Conservation (phyloP, 805 yeast genomes). For the Candida berthetii region DNA sequence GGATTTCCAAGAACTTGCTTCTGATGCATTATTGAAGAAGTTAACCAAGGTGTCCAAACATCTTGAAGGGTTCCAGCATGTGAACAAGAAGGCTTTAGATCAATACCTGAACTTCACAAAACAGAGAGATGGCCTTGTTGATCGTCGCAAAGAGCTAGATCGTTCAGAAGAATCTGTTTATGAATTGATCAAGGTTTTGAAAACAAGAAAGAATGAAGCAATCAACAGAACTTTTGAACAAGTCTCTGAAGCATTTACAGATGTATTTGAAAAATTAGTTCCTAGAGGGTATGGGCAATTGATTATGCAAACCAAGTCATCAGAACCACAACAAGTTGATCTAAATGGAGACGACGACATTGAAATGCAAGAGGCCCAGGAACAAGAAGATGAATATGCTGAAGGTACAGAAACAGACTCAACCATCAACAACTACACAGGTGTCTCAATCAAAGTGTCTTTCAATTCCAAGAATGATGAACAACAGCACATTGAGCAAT, state of each 20-base stretch:
- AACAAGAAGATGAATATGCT: slow-evolving; percentile 13
- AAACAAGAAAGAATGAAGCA: slow-evolving; percentile 77
- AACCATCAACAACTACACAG: slow-evolving; percentile 55
- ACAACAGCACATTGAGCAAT: slow-evolving; percentile 81
- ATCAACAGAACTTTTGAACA: slow-evolving; percentile 71
- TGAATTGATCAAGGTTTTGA: slow-evolving; percentile 60
- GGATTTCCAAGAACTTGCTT: slow-evolving; percentile 33
- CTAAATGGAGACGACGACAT: slow-evolving; percentile 17
- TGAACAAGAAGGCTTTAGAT: slow-evolving; percentile 86
- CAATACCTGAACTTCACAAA: slow-evolving; percentile 69
- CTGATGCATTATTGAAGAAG: slow-evolving; percentile 46
- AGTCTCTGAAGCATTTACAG: slow-evolving; percentile 67
- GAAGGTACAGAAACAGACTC: slow-evolving; percentile 9
- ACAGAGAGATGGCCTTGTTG: slow-evolving; percentile 61
- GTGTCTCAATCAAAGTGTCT: slow-evolving; percentile 83
- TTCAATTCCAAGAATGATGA: slow-evolving; percentile 84
- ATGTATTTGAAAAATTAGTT: slow-evolving; percentile 73
- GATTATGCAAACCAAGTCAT: slow-evolving; percentile 39
- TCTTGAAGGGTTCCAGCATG: slow-evolving; percentile 62
- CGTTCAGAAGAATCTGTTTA: slow-evolving; percentile 69
- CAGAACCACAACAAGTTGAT: slow-evolving; percentile 1
- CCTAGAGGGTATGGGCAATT: slow-evolving; percentile 78
- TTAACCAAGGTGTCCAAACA: slow-evolving; percentile 51
- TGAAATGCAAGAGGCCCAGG: slow-evolving; percentile 7
- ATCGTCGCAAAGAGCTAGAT: slow-evolving; percentile 63